Evolutionary conservation across 257 asterid species (phyloP), one percentile per base, ranked within the genome.

Genomic region (Paulownia fortunei): DNA sequence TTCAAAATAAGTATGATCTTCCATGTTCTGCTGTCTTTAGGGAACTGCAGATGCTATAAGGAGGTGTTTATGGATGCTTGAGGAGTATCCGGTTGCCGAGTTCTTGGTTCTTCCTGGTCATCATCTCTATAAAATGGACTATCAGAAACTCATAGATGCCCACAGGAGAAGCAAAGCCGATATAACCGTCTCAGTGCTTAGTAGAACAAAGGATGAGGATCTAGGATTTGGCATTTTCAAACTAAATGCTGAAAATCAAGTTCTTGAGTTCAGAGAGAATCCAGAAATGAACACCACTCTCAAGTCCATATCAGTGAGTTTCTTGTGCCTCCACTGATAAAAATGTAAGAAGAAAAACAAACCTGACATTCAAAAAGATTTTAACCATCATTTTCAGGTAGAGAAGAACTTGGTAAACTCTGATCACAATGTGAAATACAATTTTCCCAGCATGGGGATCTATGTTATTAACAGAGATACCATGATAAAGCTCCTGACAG

Each of bases 41-140:
- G 98, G 98, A 85, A 92, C 86, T 71, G 97, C 97, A 34, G 97
- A 94, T 84, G 97, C 98, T 7, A 83, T 91, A 69, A 86, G 98
- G 80, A 87, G 91, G 81, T 92, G 97, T 76, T 55, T 94, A 44
- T 88, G 97, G 96, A 81, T 94, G 51, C 83, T 94, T 2, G 96
- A 92, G 83, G 94, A 92, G 88, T 75, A 88, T 79, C 87, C 87
- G 0, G 85, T 84, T 10, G 36, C 72, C 1, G 92, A 94, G 83
- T 86, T 88, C 77, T 81, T 94, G 80, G 82, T 94, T 71, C 94
- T 94, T 81, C 97, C 97, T 1, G 98, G 98, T 32, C 89, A 94
- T 75, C 98, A 94, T 86, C 87, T 92, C 7, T 94, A 94, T 73
- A 91, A 84, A 79, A 92, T 92, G 98, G 91, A 94, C 76, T 94